Evolutionary conservation across 352 stramenopile genomes (phyloP), one percentile per base, ranked within the genome.

Genomic region (Pelagophyceae sp.): DNA sequence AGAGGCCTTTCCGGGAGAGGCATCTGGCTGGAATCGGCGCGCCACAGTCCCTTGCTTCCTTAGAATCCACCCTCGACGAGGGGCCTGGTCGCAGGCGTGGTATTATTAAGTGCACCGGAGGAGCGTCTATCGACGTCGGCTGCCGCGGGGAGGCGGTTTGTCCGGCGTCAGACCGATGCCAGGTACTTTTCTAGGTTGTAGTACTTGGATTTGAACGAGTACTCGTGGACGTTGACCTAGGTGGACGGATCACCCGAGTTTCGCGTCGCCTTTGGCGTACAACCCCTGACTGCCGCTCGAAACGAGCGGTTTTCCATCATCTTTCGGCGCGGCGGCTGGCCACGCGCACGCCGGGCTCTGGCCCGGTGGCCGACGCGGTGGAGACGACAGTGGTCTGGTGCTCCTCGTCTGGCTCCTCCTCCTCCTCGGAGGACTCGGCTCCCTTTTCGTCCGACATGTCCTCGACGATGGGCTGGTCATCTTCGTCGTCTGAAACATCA

Each of bases 171-270:
- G 61, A 71, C 38, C 15, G 61, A 71, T 15, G 11, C 27, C n/a
- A 37, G 67, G 23, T 60, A 0, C 15, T 74, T 31, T 1, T 74
- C 67, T 11, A 74, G 38, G 17, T 51, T 37, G 67, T 74, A 58
- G 67, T 33, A 51, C 35, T 58, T 29, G 35, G 33, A 50, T 31
- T 50, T 25, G 67, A 50, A 74, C 11, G 19, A 6, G 33, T 6
- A 29, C n/a, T 74, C 67, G 67, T 58, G 58, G 67, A 58, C 67
- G 35, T 17, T 58, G 35, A 74, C n/a, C 67, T 17, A 74, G 23
- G 67, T 2, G 20, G 33, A 74, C 29, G 63, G n/a, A n/a, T n/a
- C n/a, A n/a, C n/a, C n/a, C n/a, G n/a, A n/a, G n/a, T n/a, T n/a
- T 54, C 45, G 45, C 45, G 45, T 11, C 11, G 11, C 45, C 23